These are phyloP conservation scores for Glycine tomentella DNA, from an alignment of 306 rosid species.

Conservation along the genomic window DNA sequence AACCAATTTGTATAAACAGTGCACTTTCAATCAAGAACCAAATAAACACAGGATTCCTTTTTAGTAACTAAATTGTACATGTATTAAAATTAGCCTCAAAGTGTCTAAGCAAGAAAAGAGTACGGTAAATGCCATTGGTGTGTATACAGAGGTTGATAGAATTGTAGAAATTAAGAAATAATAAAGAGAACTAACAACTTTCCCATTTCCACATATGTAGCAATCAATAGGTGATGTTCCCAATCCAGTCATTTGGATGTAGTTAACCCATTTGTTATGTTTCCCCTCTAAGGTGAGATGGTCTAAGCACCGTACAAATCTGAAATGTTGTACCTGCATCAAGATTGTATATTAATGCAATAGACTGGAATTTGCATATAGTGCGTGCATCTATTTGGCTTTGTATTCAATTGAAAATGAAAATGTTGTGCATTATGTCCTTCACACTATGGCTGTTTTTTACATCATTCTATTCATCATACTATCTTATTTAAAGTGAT, in stretches of 20 bases:
- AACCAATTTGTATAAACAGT: background rate
- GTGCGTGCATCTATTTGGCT: background rate
- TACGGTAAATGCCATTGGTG: background rate
- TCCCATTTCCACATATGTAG: conserved; percentile 75
- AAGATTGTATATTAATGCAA: background rate
- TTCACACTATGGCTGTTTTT: too few relatives aligned
- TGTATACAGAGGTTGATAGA: background rate
- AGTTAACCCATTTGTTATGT: conserved; percentile 64
- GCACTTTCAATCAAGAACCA: too few relatives aligned
- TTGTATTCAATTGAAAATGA: too few relatives aligned
- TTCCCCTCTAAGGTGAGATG: conserved; percentile 51
- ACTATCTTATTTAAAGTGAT: too few relatives aligned
- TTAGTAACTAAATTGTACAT: background rate
- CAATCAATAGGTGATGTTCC: conserved; percentile 66
- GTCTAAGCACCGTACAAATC: conserved; percentile 75
- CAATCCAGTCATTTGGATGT: conserved; percentile 68
- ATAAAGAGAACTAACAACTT: conserved; percentile 53
- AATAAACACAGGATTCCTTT: background rate
- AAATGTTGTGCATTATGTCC: too few relatives aligned
- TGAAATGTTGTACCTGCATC: conserved; percentile 65
- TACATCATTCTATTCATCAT: too few relatives aligned
- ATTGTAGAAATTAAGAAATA: background rate
- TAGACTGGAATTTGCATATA: background rate
- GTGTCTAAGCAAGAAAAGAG: background rate
- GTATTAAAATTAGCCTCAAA: background rate